A percentile compares a stretch with the other conserved stretches of the same genome.
These are phyloP conservation scores for Phytophthora ohioensis DNA, from an alignment of 352 stramenopile species.

Conservation along the genomic window DNA sequence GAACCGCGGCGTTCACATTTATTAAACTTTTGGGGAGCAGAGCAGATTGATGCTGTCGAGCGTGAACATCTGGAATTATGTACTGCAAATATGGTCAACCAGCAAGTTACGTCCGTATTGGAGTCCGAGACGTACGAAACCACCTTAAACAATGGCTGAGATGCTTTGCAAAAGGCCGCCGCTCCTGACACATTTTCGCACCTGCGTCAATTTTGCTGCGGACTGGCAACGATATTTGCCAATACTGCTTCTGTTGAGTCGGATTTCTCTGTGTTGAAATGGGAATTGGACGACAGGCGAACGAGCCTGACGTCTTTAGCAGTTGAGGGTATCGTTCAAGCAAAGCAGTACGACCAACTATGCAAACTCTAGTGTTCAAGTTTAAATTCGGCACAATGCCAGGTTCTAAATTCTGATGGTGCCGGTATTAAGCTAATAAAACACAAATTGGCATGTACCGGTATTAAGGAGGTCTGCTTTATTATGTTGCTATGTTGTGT, in stretches of 20 bases:
- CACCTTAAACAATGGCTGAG: constrained; percentile 3
- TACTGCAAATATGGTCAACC: neutral
- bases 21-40: neutral
- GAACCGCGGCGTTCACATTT: neutral
- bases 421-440: no score
- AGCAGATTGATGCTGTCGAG: constrained; percentile 5
- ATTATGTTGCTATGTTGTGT: no score
- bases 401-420: no score
- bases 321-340: no score
- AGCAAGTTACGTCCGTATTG: no score
- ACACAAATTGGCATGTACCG: no score
- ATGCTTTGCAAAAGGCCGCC: neutral
- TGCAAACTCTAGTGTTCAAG: no score
- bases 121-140: constrained; percentile 4
- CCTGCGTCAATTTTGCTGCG: constrained; percentile 13
- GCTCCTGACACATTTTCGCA: neutral
- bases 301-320: no score
- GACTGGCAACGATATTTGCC: constrained; percentile 9
- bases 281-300: neutral
- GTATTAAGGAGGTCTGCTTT: no score
- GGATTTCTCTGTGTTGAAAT: constrained; percentile 12
- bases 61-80: constrained; percentile 2
- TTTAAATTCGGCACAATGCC: no score
- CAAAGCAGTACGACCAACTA: no score
- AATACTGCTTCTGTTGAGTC: constrained; percentile 8